phyloP scores from a whole-genome alignment of 2,329 filamentous ascomycete species.

The Thielaviopsis populi region DNA sequence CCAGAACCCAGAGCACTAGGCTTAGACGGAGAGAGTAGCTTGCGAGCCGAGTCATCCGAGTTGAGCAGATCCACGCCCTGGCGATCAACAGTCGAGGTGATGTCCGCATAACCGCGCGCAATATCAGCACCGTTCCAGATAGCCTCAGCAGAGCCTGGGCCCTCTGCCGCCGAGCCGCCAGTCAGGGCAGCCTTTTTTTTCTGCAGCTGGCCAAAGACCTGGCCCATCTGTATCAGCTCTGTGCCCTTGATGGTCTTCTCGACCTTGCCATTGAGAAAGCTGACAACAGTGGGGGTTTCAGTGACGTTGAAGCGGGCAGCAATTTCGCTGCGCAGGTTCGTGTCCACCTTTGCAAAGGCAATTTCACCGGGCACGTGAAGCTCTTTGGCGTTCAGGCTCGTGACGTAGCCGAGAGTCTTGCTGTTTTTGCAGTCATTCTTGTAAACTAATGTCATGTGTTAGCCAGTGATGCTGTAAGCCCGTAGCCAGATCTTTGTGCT shows the following conservation, averaged over 20 bases:
- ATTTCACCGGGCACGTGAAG: constrained; percentile 58
- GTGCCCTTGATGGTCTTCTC: constrained; percentile 28
- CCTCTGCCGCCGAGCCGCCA: constrained; percentile 30
- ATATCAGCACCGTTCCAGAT: constrained; percentile 59
- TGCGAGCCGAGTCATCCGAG: constrained; percentile 57
- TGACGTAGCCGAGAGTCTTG: constrained; percentile 69
- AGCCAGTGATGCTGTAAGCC: neutral
- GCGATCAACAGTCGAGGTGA: constrained; percentile 68
- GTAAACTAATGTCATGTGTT: constrained; percentile 45
- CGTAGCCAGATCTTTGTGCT: neutral
- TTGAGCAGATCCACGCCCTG: constrained; percentile 78
- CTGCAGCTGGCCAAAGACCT: constrained; percentile 39
- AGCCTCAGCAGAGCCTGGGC: neutral
- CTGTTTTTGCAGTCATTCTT: constrained; percentile 78
- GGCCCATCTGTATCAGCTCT: constrained; percentile 25
- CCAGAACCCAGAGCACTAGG: constrained; percentile 48
- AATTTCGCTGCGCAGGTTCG: constrained; percentile 60
- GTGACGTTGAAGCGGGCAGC: constrained; percentile 58
- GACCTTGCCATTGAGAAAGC: constrained; percentile 57
- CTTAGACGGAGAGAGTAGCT: constrained; percentile 54
- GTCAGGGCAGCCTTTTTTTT: constrained; percentile 46
- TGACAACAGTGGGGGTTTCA: constrained; percentile 78
- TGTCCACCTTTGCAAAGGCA: constrained; percentile 78
- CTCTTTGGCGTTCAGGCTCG: constrained; percentile 55
- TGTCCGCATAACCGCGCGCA: constrained; percentile 67